A percentile compares a stretch with the other conserved stretches of the same genome.
These are phyloP conservation scores for Pilasporangium apinafurcum DNA, from an alignment of 352 stramenopile species.

Conservation along the genomic window DNA sequence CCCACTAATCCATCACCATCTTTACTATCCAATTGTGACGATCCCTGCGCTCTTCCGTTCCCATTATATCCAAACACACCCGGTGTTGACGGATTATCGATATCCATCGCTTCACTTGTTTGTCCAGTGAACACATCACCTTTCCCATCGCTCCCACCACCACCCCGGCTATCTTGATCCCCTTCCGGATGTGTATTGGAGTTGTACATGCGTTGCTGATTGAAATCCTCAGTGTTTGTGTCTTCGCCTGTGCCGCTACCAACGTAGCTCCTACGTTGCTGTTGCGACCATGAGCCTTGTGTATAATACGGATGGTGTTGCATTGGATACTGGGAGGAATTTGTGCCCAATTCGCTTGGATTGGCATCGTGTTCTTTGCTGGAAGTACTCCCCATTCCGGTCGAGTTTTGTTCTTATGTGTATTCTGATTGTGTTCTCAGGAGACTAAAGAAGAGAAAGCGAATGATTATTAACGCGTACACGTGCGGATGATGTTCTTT, in stretches of 20 bases:
- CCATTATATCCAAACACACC: no score
- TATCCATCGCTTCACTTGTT: slow-evolving; percentile 54
- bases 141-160: neutral
- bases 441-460: no score
- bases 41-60: no score
- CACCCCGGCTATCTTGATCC: slow-evolving; percentile 1
- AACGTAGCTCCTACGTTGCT: no score
- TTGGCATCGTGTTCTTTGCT: slow-evolving; percentile 81
- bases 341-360: slow-evolving; percentile 67
- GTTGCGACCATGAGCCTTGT: no score
- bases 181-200: slow-evolving; percentile 1
- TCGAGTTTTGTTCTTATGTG: no score
- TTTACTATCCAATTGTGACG: slow-evolving; percentile 17
- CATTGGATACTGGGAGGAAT: slow-evolving; percentile 47
- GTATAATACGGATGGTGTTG: slow-evolving; percentile 40
- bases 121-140: neutral
- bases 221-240: neutral
- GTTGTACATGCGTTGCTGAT: slow-evolving; percentile 10
- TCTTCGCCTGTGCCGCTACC: no score
- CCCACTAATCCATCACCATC: slow-evolving; percentile 6
- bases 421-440: no score
- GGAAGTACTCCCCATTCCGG: slow-evolving; percentile 83
- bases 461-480: no score
- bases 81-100: slow-evolving; percentile 35
- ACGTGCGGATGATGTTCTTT: no score